Conservation (phyloP, 345 rosid species). For the Sonneratia caseolaris region DNA sequence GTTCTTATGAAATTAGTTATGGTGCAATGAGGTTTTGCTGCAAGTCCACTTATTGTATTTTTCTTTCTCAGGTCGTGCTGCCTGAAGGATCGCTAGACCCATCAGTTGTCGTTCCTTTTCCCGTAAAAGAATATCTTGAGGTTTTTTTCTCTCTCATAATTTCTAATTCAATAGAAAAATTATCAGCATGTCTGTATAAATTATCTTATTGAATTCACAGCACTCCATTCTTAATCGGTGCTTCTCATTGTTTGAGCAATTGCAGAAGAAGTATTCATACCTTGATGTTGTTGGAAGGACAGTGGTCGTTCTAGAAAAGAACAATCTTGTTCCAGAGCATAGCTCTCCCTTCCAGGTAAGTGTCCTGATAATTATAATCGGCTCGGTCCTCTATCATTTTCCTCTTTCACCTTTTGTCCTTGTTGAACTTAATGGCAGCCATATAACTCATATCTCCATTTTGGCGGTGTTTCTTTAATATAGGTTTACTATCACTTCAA, state of each 20-base stretch:
- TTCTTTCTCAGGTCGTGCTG: conserved; percentile 71
- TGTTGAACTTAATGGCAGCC: not conserved
- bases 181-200: not conserved
- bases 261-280: conserved; percentile 88
- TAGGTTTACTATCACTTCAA: conserved; percentile 95
- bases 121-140: conserved; percentile 74
- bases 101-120: conserved; percentile 66
- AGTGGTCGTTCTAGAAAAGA: conserved; percentile 86
- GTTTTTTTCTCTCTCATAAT: conserved; percentile 22
- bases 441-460: no score
- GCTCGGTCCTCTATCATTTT: not conserved
- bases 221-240: not conserved
- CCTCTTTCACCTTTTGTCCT: not conserved
- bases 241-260: conserved; percentile 5
- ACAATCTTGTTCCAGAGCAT: conserved; percentile 72
- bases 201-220: not conserved
- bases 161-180: not conserved
- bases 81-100: conserved; percentile 96
- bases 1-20: not conserved
- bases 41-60: conserved; percentile 7
- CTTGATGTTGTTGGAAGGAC: conserved; percentile 97
- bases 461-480: not conserved
- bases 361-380: not conserved
- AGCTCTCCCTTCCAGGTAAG: conserved; percentile 79
- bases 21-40: not conserved